Base-by-base conservation (phyloP, 495 filamentous ascomycete species). In the Neurospora africana region DNA sequence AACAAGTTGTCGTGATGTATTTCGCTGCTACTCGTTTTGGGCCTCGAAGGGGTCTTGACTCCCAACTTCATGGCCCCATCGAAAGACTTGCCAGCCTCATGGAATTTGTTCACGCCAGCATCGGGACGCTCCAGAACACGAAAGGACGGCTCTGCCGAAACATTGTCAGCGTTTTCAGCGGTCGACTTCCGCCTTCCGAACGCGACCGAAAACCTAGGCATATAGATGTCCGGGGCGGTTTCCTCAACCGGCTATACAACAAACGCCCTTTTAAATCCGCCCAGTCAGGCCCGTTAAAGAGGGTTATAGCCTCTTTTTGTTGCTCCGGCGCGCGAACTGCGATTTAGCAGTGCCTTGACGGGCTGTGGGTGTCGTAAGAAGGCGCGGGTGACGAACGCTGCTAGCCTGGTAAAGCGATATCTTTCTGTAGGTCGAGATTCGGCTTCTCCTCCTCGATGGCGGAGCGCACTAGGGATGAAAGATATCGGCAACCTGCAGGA, bases 1-100 rank as follows among this genome's bases (percentile, higher is more conserved):
- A 88, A 87, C 70, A 84, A 89, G 82, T 84, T 91, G 82, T 84
- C 87, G 65, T 83, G 85, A 73, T 70, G 82, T 72, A 79, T 78
- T 35, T 83, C 81, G 15, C 78, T 74, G 33, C 72, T 70, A 37
- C 69, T 78, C 38, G 77, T 72, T 43, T 71, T 78, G n/a, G 69
- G 76, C 39, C 47, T 41, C 73, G 76, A 17, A 77, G 69, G 58
- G 75, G 77, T 78, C 70, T 73, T 78, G 61, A 72, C 73, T 10
- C 79, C 73, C 43, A 82, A 70, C 58, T 78, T 80, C 27, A 72
- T 78, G 41, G 80, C 80, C 53, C 81, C 79, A 72, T 86, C 84
- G 41, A 85, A 84, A 1, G 82, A 78, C 70, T 83, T 84, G 11
- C 77, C 79, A 33, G 53, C 53, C 53, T 61, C 53, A 19, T 61